A percentile compares a stretch with the other conserved stretches of the same genome.
These are phyloP conservation scores for Artomyces pyxidatus DNA, from an alignment of 768 basidiomycete genomes.

Conservation along the genomic window DNA sequence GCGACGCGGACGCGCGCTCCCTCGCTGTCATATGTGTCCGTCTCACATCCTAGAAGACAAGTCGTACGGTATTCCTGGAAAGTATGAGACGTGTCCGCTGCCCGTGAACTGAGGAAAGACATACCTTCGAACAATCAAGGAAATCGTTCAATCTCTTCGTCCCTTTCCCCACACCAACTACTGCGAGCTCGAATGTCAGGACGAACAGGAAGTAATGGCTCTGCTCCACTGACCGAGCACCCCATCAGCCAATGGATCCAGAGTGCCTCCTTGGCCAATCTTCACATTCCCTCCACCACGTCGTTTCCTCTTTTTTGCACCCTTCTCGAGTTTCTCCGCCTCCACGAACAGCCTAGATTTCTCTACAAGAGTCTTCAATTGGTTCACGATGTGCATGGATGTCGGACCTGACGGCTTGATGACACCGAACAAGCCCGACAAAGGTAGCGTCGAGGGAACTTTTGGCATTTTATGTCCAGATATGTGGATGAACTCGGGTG, in stretches of 20 bases:
- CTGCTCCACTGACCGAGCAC: conserved; percentile 74
- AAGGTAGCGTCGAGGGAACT: conserved; percentile 43
- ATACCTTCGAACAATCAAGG: conserved; percentile 84
- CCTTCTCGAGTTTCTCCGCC: conserved; percentile 42
- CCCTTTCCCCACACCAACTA: conserved; percentile 82
- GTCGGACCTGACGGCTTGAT: conserved; percentile 89
- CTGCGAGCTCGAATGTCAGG: conserved; percentile 31
- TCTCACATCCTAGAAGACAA: conserved; percentile 88
- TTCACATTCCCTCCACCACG: conserved; percentile 47
- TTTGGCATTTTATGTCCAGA: conserved; percentile 54
- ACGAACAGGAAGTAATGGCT: neutral
- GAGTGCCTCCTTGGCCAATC: conserved; percentile 88
- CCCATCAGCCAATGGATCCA: conserved; percentile 95
- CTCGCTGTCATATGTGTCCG: conserved; percentile 90
- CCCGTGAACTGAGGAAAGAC: conserved; percentile 6
- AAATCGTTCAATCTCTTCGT: conserved; percentile 83
- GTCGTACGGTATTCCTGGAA: conserved; percentile 84
- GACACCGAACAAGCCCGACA: conserved; percentile 81
- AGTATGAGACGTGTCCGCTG: neutral
- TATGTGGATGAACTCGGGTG: neutral
- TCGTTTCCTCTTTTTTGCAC: conserved; percentile 34
- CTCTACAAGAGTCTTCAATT: conserved; percentile 71
- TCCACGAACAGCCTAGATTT: conserved; percentile 75
- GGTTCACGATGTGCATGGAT: conserved; percentile 85
- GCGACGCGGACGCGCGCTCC: conserved; percentile 73